A percentile compares a stretch with the other conserved stretches of the same genome.
phyloP scores from a whole-genome alignment of 1,139 yeast genomes.

The Pneumocystis oryctolagi region DNA sequence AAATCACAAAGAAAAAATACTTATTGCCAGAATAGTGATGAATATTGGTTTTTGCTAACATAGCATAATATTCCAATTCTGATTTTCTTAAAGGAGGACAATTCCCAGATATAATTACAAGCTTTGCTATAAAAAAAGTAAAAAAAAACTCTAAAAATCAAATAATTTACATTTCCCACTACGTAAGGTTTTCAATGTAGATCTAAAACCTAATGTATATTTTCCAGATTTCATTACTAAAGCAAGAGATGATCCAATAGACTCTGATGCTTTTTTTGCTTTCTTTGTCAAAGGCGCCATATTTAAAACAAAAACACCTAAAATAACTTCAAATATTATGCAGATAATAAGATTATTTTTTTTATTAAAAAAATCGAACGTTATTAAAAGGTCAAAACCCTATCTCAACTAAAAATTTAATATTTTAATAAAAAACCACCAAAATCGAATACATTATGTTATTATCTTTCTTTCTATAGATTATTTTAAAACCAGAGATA shows the following conservation, averaged over 20 bases:
- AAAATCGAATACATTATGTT: not conserved
- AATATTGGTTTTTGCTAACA: constrained; percentile 97
- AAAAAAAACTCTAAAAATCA: constrained; percentile 5
- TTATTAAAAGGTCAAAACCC: not conserved
- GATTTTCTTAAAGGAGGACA: constrained; percentile 99
- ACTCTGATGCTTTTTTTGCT: constrained; percentile 72
- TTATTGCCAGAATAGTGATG: constrained; percentile 95
- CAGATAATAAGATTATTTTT: not conserved
- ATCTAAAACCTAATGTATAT: constrained; percentile 99
- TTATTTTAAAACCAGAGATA: not conserved
- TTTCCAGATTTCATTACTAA: constrained; percentile 98
- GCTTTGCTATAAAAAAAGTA: constrained; percentile 44
- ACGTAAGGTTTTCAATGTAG: constrained; percentile 96
- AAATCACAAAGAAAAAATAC: constrained; percentile 14
- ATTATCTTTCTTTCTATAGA: not conserved
- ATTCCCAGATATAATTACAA: constrained; percentile 96
- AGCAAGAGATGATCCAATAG: constrained; percentile 96
- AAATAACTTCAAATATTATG: not conserved
- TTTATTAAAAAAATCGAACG: not conserved
- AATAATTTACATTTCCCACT: constrained; percentile 41
- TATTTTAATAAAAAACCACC: no score
- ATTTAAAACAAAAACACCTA: constrained; percentile 16
- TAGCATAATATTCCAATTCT: constrained; percentile 99
- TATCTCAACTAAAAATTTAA: not conserved
- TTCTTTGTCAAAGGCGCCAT: constrained; percentile 24